phyloP scores from a whole-genome alignment of 345 rosid genomes.

The Bruguiera gymnorhiza region DNA sequence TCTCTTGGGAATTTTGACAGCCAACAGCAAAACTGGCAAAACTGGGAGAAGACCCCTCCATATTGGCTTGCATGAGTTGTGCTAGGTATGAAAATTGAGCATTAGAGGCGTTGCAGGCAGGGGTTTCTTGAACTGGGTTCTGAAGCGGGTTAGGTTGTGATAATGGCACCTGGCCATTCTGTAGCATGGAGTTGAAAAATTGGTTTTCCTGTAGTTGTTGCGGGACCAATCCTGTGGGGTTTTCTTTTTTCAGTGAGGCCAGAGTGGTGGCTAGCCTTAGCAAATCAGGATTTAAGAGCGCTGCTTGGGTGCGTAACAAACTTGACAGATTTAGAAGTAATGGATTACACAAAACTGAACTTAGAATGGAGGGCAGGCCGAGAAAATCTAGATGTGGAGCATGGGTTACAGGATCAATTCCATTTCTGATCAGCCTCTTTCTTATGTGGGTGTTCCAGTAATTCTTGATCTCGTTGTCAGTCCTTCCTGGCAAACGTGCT shows the following conservation, averaged over 20 bases:
- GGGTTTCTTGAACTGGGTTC: constrained; percentile 13
- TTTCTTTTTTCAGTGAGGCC: constrained; percentile 45
- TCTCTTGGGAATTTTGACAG: constrained; percentile 27
- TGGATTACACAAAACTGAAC: constrained; percentile 39
- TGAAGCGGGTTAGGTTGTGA: constrained; percentile 24
- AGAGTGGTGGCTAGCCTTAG: constrained; percentile 41
- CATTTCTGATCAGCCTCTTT: constrained; percentile 75
- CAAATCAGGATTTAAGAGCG: constrained; percentile 47
- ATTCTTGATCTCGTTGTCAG: constrained; percentile 93
- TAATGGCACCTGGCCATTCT: constrained; percentile 18
- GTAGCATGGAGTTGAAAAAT: constrained; percentile 17
- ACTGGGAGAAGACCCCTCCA: constrained; percentile 19
- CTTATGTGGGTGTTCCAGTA: constrained; percentile 93
- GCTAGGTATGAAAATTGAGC: constrained; percentile 24
- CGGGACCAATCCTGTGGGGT: constrained; percentile 37
- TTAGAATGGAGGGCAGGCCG: constrained; percentile 64
- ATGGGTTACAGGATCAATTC: constrained; percentile 94
- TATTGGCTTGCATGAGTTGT: constrained; percentile 26
- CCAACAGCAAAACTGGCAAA: constrained; percentile 11
- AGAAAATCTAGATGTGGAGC: constrained; percentile 74
- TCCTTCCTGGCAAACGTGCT: constrained; percentile 94
- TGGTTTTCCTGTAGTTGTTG: constrained; percentile 44
- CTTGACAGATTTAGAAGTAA: constrained; percentile 43
- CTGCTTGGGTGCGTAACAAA: constrained; percentile 44
- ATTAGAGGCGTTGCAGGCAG: constrained; percentile 24